These are phyloP conservation scores for Lichenothelia convexa DNA, from an alignment of 495 filamentous ascomycete genomes.

Conservation along the genomic window DNA sequence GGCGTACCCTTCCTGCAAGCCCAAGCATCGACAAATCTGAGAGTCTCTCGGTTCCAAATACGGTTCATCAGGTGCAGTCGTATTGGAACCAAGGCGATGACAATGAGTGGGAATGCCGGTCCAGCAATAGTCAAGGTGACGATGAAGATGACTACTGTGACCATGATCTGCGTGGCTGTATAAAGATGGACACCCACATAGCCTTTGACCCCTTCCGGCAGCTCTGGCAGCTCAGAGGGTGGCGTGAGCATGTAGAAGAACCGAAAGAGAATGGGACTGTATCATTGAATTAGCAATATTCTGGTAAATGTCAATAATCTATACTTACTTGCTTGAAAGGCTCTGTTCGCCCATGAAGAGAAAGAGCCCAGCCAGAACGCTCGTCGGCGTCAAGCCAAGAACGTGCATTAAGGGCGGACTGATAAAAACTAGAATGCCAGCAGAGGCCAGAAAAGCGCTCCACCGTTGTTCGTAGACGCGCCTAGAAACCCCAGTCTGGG, in stretches of 20 bases:
- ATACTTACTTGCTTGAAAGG: constrained; percentile 38
- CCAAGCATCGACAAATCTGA: constrained; percentile 50
- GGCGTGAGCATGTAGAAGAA: constrained; percentile 47
- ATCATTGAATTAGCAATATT: constrained; percentile 1
- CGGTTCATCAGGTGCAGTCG: constrained; percentile 43
- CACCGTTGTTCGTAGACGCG: constrained; percentile 52
- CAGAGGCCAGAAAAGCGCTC: constrained; percentile 45
- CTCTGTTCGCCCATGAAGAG: constrained; percentile 61
- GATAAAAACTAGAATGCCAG: constrained; percentile 40
- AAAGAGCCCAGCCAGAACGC: constrained; percentile 49
- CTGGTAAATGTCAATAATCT: background rate
- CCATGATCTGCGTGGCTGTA: constrained; percentile 40
- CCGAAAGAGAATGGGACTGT: constrained; percentile 41
- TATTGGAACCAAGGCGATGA: constrained; percentile 46
- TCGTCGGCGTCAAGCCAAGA: constrained; percentile 48
- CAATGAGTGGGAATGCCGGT: constrained; percentile 47
- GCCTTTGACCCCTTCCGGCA: constrained; percentile 30
- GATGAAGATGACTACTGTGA: constrained; percentile 44
- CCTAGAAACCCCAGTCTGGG: constrained; percentile 23
- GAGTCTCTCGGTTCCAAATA: constrained; percentile 41
- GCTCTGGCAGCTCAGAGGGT: constrained; percentile 39
- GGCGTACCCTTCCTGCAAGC: constrained; percentile 49
- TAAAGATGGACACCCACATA: constrained; percentile 45
- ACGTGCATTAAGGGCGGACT: constrained; percentile 52
- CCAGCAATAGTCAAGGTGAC: constrained; percentile 46